Evolutionary conservation across 805 yeast species (phyloP).

Genomic region (Phaffomyces opuntiae): DNA sequence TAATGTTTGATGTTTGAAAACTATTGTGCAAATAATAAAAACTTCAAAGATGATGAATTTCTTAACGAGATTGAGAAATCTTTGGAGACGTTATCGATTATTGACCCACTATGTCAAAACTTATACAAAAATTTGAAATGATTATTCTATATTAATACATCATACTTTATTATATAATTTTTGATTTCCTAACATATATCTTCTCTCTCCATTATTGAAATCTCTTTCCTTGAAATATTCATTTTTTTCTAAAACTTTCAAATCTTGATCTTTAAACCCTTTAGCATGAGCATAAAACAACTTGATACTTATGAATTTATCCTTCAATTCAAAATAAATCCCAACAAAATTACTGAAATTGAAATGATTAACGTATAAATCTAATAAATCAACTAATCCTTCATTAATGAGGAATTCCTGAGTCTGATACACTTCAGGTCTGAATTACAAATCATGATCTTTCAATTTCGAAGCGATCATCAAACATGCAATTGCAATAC

Average conservation of each 20-base stretch:
- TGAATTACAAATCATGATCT: slow-evolving; percentile 20
- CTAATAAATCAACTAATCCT: slow-evolving; percentile 50
- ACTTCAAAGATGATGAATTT: slow-evolving; percentile 7
- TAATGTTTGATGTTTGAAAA: slow-evolving; percentile 72
- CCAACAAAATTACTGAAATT: slow-evolving; percentile 43
- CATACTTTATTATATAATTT: slow-evolving; percentile 34
- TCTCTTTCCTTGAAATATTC: slow-evolving; percentile 34
- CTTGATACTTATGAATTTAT: slow-evolving; percentile 34
- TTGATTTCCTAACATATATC: slow-evolving; percentile 49
- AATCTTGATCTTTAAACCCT: slow-evolving; percentile 23
- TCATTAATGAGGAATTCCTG: slow-evolving; percentile 30
- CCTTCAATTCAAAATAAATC: slow-evolving; percentile 27
- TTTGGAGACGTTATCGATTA: slow-evolving; percentile 37
- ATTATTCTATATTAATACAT: neutral
- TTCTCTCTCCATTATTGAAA: slow-evolving; percentile 34
- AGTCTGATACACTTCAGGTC: slow-evolving; percentile 8
- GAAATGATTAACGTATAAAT: slow-evolving; percentile 53
- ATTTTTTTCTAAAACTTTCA: slow-evolving; percentile 33
- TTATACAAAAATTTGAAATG: slow-evolving; percentile 41
- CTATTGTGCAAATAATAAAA: slow-evolving; percentile 37
- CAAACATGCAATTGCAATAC: slow-evolving; percentile 63
- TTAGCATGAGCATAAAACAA: slow-evolving; percentile 35
- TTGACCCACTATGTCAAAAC: slow-evolving; percentile 61
- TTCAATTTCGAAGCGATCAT: slow-evolving; percentile 50
- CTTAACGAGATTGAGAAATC: slow-evolving; percentile 26